phyloP scores from a whole-genome alignment of 1,284 basidiomycete genomes.

The Leccinum cinnamomeum region DNA sequence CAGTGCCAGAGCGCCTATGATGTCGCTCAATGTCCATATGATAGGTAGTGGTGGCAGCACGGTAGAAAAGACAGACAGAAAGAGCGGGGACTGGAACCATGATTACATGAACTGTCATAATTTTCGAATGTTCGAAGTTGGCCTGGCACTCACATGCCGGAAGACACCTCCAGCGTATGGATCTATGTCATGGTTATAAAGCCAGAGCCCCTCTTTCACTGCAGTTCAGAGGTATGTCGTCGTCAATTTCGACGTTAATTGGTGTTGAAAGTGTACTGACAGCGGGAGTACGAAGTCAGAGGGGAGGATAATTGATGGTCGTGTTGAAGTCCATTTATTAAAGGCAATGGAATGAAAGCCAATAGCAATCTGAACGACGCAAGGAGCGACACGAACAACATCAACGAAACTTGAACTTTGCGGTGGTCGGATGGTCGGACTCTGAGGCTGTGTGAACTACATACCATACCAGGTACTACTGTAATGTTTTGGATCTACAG shows the following conservation, averaged over 20 bases:
- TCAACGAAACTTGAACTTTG: constrained; percentile 3
- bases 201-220: constrained; percentile 88
- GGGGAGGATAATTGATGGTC: constrained; percentile 82
- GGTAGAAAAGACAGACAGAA: constrained; percentile 76
- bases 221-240: constrained; percentile 1
- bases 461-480: constrained; percentile 1
- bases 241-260: neutral
- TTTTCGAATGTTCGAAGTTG: constrained; percentile 1
- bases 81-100: constrained; percentile 69
- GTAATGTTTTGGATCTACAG: no score
- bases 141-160: constrained; percentile 65
- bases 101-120: neutral
- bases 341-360: constrained; percentile 47
- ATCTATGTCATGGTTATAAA: constrained; percentile 70
- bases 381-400: constrained; percentile 37
- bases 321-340: constrained; percentile 44
- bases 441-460: constrained; percentile 1
- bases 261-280: constrained; percentile 34
- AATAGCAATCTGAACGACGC: constrained; percentile 49
- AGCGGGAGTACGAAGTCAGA: constrained; percentile 67
- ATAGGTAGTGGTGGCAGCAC: constrained; percentile 58
- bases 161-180: constrained; percentile 86
- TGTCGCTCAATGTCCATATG: constrained; percentile 73
- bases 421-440: neutral
- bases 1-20: constrained; percentile 64